Percentiles rank a stretch among this genome's conserved stretches.
Evolutionary conservation across 306 rosid genomes (phyloP).

Genomic region (Malus orientalis): DNA sequence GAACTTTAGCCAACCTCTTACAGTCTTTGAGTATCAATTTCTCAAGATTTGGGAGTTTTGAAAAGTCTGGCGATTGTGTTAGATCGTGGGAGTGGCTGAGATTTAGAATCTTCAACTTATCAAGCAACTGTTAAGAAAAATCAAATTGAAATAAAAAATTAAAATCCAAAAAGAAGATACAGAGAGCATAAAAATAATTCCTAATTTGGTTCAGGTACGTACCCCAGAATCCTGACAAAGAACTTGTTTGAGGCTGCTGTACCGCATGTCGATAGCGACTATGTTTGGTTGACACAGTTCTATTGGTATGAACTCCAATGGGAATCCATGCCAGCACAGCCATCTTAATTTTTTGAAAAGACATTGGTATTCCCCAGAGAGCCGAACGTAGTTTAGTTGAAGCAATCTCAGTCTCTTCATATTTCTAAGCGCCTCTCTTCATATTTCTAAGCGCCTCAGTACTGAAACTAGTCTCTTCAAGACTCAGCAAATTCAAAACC

Average conservation of each 20-base stretch:
- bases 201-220: no score
- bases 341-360: conserved; percentile 1
- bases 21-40: no score
- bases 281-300: background rate
- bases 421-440: conserved; percentile 14
- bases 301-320: background rate
- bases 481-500: background rate
- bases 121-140: background rate
- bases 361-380: conserved; percentile 5
- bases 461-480: background rate
- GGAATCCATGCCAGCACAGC: background rate
- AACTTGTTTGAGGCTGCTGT: conserved; percentile 18
- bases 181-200: no score
- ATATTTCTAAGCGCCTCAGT: conserved; percentile 21
- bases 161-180: background rate
- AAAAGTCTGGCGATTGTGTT: conserved; percentile 24
- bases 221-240: no score
- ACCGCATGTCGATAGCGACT: conserved; percentile 20
- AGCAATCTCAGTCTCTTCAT: conserved; percentile 34
- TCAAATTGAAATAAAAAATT: background rate
- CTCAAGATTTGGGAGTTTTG: conserved; percentile 26
- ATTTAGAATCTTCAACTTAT: conserved; percentile 26
- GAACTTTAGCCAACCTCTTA: no score
- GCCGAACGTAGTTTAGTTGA: conserved; percentile 15
- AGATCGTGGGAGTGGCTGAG: conserved; percentile 31